Evolutionary conservation across 768 basidiomycete genomes (phyloP), one percentile per base, ranked within the genome.

Genomic region (Podaxis pistillaris): DNA sequence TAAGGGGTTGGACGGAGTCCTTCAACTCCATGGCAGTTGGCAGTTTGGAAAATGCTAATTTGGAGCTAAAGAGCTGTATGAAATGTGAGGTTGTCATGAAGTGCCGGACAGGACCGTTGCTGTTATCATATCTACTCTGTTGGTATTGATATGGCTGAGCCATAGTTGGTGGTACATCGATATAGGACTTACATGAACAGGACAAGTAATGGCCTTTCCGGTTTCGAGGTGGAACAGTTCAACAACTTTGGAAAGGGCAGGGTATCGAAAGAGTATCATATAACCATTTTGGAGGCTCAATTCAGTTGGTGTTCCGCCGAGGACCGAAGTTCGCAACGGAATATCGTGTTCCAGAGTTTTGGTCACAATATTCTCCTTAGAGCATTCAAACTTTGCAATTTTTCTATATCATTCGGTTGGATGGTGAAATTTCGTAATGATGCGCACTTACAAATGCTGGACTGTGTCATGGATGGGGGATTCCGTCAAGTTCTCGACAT

Each of bases 281-380:
- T 60, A 60, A 26, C 41, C 60, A 30, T 44, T 40, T 24, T 44
- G 15, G 9, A 60, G 22, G 37, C 13, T 15, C 40, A 60, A 13
- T 12, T 41, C 37, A 30, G 9, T 26, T 4, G 19, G 11, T 46
- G n/a, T 13, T 37, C 36, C 51, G 8, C 12, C 40, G 40, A 26
- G 15, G 24, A 9, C 13, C 36, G 38, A 38, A 13, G 44, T 41
- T 22, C 33, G 50, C 38, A 37, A 53, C 11, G 13, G 5, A 9
- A 60, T 53, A 19, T 60, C 60, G 28, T 46, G 50, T 22, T 60
- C 60, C 9, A 22, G 22, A n/a, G 51, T 54, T 36, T 60, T 53
- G 26, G 52, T 28, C 24, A 60, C n/a, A 1, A 19, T 6, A 11
- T 36, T 33, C 4, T 46, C 51, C 24, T 60, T 33, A 11, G 60